Percentiles rank a stretch among this genome's conserved stretches.
These are phyloP conservation scores for Cladosporium cucumerinum DNA, from an alignment of 2,329 filamentous ascomycete species.

Conservation along the genomic window DNA sequence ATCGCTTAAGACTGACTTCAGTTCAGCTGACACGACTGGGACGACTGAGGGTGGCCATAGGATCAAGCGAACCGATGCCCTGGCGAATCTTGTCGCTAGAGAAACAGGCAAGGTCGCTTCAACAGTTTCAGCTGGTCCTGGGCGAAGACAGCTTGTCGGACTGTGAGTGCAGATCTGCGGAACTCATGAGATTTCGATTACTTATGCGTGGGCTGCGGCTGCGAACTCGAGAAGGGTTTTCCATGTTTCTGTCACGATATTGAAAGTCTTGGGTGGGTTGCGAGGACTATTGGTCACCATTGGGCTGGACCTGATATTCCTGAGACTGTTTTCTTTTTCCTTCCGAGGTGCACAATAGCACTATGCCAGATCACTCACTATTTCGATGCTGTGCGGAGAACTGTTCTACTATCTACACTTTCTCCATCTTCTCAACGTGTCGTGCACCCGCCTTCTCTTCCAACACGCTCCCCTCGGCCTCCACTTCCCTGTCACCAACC, in stretches of 20 bases:
- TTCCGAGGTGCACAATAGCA: neutral
- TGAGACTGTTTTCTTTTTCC: neutral
- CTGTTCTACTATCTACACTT: neutral
- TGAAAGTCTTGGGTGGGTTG: neutral
- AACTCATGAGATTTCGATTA: neutral
- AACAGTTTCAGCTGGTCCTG: neutral
- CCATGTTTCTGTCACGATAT: neutral
- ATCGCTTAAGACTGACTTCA: neutral
- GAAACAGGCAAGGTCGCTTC: neutral
- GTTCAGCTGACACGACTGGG: neutral
- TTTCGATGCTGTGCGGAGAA: neutral
- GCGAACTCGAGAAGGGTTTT: neutral
- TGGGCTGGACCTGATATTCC: neutral
- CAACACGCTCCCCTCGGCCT: constrained; percentile 22
- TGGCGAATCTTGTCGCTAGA: neutral
- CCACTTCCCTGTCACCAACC: constrained; percentile 27
- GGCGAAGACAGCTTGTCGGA: neutral
- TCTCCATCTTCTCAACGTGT: constrained; percentile 10
- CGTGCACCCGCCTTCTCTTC: constrained; percentile 23
- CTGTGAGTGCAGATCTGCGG: neutral
- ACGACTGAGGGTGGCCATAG: neutral
- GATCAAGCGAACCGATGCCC: neutral
- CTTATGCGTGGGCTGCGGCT: neutral
- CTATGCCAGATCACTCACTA: neutral
- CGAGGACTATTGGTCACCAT: neutral